Conservation (phyloP, 108 stramenopile species). For the Cyclotella cryptica region DNA sequence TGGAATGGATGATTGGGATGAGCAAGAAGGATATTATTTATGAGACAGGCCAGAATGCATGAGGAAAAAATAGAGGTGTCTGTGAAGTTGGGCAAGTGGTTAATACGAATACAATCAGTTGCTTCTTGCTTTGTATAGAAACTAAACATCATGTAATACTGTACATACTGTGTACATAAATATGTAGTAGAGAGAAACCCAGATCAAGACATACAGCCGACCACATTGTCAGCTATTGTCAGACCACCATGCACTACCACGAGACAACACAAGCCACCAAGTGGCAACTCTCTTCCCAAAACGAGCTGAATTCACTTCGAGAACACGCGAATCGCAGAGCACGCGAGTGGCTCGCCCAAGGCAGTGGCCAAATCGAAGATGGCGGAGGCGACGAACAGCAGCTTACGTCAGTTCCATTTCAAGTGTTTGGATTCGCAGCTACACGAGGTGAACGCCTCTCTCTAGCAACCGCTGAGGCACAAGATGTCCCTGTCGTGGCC, state of each 20-base stretch:
- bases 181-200: too few species aligned
- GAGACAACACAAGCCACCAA: slow-evolving; percentile 73
- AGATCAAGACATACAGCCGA: too few species aligned
- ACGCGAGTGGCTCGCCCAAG: slow-evolving; percentile 40
- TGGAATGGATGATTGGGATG: too few species aligned
- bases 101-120: too few species aligned
- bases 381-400: slow-evolving; percentile 2
- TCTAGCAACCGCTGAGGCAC: slow-evolving; percentile 37
- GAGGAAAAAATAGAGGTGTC: too few species aligned
- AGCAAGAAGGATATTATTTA: too few species aligned
- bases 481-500: slow-evolving; percentile 20
- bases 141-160: too few species aligned
- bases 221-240: too few species aligned
- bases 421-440: slow-evolving; percentile 52
- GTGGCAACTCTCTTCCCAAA: slow-evolving; percentile 69
- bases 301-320: slow-evolving; percentile 63
- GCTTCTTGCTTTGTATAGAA: too few species aligned
- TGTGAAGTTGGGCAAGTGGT: too few species aligned
- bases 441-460: slow-evolving; percentile 17
- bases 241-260: slow-evolving; percentile 55
- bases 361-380: slow-evolving; percentile 1
- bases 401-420: not conserved
- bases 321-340: slow-evolving; percentile 69
- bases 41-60: too few species aligned
- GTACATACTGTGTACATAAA: too few species aligned